phyloP scores from a whole-genome alignment of 139 green algal species.

The Chlorella sp. region DNA sequence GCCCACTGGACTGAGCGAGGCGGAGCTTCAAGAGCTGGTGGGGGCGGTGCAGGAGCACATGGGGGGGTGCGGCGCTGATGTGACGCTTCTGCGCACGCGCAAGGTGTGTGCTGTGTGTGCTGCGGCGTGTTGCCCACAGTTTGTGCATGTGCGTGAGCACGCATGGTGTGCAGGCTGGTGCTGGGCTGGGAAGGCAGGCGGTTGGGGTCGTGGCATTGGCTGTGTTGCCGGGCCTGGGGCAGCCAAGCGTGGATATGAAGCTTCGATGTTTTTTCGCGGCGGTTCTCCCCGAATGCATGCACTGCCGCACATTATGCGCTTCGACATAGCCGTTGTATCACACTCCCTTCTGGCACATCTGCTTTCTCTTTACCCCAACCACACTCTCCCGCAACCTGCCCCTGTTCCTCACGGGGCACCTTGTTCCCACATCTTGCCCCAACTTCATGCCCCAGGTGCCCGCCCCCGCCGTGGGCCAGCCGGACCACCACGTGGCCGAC shows the following conservation, averaged over 20 bases:
- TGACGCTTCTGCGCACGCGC: conserved; percentile 53
- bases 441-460: not conserved
- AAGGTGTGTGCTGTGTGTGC: conserved; percentile 24
- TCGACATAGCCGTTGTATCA: too few species aligned
- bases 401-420: too few species aligned
- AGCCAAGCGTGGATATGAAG: not conserved
- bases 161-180: too few species aligned
- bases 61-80: conserved; percentile 45
- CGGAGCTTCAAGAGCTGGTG: conserved; percentile 65
- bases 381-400: not conserved
- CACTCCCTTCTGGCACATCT: too few species aligned
- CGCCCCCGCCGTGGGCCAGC: not conserved
- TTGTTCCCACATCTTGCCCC: too few species aligned
- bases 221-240: not conserved
- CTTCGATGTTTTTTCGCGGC: not conserved
- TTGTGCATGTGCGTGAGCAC: too few species aligned
- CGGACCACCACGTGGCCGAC: conserved; percentile 50
- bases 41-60: conserved; percentile 27
- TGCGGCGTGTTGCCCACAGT: not conserved
- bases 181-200: not conserved
- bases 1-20: conserved; percentile 51
- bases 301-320: too few species aligned
- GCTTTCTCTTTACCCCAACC: too few species aligned
- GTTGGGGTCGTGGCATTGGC: not conserved
- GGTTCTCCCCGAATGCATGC: not conserved